Conservation (phyloP, 148 eudicot genomes). For the Nepenthes mirabilis region DNA sequence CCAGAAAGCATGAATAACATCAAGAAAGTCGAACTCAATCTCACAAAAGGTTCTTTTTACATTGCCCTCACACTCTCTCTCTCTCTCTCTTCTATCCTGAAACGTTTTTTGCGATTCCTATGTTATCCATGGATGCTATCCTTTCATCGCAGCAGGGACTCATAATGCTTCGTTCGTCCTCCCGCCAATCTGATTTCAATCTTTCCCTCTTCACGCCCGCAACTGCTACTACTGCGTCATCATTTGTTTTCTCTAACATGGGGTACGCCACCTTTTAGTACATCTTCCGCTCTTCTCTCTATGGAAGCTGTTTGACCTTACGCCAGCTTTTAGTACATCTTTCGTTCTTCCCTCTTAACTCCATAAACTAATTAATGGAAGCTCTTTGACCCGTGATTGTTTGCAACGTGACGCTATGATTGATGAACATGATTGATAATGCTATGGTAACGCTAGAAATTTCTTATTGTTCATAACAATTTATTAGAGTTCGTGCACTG, state of each 20-base stretch:
- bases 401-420: too few relatives aligned
- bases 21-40: background rate
- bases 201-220: conserved; percentile 7
- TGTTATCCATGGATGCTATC: conserved; percentile 2
- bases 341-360: too few relatives aligned
- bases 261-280: conserved; percentile 11
- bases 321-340: too few relatives aligned
- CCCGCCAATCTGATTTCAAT: conserved; percentile 4
- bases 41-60: background rate
- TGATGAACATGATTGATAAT: too few relatives aligned
- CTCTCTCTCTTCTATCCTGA: background rate
- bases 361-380: too few relatives aligned
- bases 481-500: too few relatives aligned
- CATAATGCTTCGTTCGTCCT: conserved; percentile 20
- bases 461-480: too few relatives aligned
- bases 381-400: too few relatives aligned
- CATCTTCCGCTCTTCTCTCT: background rate
- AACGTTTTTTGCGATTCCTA: background rate
- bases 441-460: too few relatives aligned
- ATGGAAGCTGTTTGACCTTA: background rate
- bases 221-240: conserved; percentile 1
- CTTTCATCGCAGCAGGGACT: conserved; percentile 2
- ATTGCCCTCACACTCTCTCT: too few relatives aligned
- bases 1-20: too few relatives aligned
- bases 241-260: conserved; percentile 4